A percentile compares a stretch with the other conserved stretches of the same genome.
Evolutionary conservation across 345 rosid genomes (phyloP).

Genomic region (Reutealis trisperma): DNA sequence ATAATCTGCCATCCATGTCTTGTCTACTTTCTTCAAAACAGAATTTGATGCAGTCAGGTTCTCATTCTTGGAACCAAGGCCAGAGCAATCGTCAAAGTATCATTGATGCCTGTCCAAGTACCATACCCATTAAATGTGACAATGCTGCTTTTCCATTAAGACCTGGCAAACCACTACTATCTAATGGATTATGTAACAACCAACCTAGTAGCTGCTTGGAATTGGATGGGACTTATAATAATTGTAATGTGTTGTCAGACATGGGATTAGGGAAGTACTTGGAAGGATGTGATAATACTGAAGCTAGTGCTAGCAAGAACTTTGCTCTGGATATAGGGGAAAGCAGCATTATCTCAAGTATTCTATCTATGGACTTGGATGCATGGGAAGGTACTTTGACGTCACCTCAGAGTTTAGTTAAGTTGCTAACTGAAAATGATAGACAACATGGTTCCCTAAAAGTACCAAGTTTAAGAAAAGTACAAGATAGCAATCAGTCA

Average conservation of each 20-base stretch:
- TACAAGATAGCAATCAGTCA: slow-evolving; percentile 19
- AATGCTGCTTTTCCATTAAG: background rate
- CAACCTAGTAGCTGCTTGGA: slow-evolving; percentile 1
- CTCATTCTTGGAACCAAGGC: slow-evolving; percentile 15
- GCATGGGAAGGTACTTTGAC: slow-evolving; percentile 26
- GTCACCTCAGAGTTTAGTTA: slow-evolving; percentile 23
- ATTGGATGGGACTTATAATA: background rate
- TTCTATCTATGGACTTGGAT: slow-evolving; percentile 26
- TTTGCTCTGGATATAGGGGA: slow-evolving; percentile 18
- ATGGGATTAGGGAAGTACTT: slow-evolving; percentile 2
- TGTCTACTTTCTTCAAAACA: slow-evolving; percentile 12
- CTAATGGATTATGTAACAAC: slow-evolving; percentile 11
- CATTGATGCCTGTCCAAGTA: slow-evolving; percentile 1
- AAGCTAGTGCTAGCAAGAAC: slow-evolving; percentile 9
- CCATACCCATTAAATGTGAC: background rate
- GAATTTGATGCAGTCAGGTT: slow-evolving; percentile 1
- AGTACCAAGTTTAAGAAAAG: slow-evolving; percentile 22
- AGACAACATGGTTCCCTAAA: slow-evolving; percentile 6
- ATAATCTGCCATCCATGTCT: slow-evolving; percentile 18
- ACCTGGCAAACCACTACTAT: slow-evolving; percentile 2
- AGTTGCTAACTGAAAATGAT: slow-evolving; percentile 22
- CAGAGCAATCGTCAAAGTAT: background rate
- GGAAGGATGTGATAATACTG: slow-evolving; percentile 6
- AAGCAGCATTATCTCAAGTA: slow-evolving; percentile 31
- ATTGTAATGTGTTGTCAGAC: background rate